Conservation (phyloP, 2,329 filamentous ascomycete species). For the Coniella vitis region DNA sequence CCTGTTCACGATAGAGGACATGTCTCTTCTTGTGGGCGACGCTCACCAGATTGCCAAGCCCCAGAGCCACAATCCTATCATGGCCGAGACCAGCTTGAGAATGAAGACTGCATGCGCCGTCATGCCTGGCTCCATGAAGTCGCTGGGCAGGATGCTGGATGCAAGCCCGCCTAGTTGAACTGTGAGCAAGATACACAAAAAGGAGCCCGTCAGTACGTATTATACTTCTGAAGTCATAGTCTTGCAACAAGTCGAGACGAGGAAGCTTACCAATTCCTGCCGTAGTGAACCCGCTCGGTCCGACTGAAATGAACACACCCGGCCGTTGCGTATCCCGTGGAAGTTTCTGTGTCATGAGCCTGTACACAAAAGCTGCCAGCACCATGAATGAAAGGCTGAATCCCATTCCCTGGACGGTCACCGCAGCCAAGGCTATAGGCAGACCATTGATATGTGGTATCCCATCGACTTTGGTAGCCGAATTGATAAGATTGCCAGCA, state of each 20-base stretch:
- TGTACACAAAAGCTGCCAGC: constrained; percentile 76
- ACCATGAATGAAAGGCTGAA: constrained; percentile 66
- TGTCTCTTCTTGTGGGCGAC: neutral
- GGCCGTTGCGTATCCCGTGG: constrained; percentile 69
- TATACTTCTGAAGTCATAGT: neutral
- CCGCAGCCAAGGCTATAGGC: constrained; percentile 41
- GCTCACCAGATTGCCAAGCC: constrained; percentile 63
- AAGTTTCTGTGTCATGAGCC: constrained; percentile 82
- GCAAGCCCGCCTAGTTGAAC: constrained; percentile 40
- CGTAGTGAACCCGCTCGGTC: constrained; percentile 58
- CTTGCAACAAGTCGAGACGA: neutral
- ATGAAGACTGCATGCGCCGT: constrained; percentile 35
- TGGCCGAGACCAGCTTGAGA: constrained; percentile 44
- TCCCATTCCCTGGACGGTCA: constrained; percentile 47
- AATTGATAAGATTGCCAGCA: constrained; percentile 50
- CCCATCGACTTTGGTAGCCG: constrained; percentile 25
- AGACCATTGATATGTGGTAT: constrained; percentile 31
- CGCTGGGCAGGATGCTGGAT: constrained; percentile 34
- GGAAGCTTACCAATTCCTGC: constrained; percentile 33
- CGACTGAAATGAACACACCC: constrained; percentile 80
- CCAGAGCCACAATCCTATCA: constrained; percentile 74
- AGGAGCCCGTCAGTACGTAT: neutral
- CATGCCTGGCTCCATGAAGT: constrained; percentile 30
- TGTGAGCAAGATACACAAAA: constrained; percentile 8
- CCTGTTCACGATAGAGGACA: neutral